phyloP scores from a whole-genome alignment of 495 filamentous ascomycete genomes.

The Penicillium angulare region DNA sequence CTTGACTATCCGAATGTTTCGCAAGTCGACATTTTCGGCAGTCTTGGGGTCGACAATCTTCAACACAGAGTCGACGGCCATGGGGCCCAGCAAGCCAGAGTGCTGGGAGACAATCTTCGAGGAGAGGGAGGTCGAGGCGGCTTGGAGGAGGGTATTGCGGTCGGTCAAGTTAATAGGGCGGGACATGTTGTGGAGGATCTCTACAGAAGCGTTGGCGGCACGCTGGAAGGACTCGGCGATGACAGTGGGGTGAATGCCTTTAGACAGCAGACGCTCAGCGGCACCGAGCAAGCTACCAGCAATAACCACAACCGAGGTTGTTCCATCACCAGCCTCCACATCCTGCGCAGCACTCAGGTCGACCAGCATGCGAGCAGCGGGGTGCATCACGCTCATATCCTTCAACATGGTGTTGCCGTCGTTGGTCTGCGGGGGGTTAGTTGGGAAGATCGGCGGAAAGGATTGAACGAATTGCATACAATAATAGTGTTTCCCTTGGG shows the following conservation, averaged over 20 bases:
- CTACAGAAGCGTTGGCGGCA: conserved; percentile 81
- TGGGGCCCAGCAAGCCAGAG: conserved; percentile 85
- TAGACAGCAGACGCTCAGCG: conserved; percentile 81
- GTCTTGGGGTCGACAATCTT: conserved; percentile 94
- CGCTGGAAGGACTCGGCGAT: conserved; percentile 98
- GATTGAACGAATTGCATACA: conserved; percentile 35
- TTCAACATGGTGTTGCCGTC: conserved; percentile 98
- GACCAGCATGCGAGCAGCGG: conserved; percentile 97
- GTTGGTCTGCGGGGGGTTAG: conserved; percentile 65
- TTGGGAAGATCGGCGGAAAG: conserved; percentile 15
- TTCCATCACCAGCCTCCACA: conserved; percentile 97
- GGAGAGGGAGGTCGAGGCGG: conserved; percentile 93
- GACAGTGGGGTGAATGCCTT: conserved; percentile 96
- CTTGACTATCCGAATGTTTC: conserved; percentile 95
- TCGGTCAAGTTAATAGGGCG: conserved; percentile 88
- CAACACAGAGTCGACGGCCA: conserved; percentile 94
- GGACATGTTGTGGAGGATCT: conserved; percentile 92
- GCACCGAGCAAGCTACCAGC: conserved; percentile 91
- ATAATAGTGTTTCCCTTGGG: conserved; percentile 97
- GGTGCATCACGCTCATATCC: conserved; percentile 98
- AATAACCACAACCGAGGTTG: conserved; percentile 97
- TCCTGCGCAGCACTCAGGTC: conserved; percentile 96
- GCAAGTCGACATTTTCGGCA: conserved; percentile 93
- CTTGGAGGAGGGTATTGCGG: conserved; percentile 86
- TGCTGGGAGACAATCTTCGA: conserved; percentile 99